phyloP scores from a whole-genome alignment of 2,329 filamentous ascomycete species.

The Tolypocladium amazonense region DNA sequence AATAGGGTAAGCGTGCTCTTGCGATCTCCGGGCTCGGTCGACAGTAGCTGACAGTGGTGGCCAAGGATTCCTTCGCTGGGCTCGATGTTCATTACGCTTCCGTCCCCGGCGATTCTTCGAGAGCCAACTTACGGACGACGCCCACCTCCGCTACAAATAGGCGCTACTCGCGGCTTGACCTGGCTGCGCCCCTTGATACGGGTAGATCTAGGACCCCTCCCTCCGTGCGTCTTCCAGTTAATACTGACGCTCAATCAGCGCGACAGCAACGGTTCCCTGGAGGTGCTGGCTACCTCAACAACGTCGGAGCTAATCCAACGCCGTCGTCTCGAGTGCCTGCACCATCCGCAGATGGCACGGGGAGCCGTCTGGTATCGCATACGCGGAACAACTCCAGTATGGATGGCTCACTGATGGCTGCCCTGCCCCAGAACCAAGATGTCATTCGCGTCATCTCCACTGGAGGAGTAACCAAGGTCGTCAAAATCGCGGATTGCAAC shows the following conservation, averaged over 20 bases:
- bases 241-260: slow-evolving; percentile 39
- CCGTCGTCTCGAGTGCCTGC: slow-evolving; percentile 42
- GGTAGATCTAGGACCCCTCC: slow-evolving; percentile 34
- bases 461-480: slow-evolving; percentile 81
- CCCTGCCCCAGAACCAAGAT: slow-evolving; percentile 74
- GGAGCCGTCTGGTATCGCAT: slow-evolving; percentile 53
- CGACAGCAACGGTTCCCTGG: slow-evolving; percentile 47
- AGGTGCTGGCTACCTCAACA: slow-evolving; percentile 33
- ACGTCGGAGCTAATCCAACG: slow-evolving; percentile 33
- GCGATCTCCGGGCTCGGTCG: not conserved
- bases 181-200: slow-evolving; percentile 28
- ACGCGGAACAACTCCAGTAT: slow-evolving; percentile 73
- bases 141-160: slow-evolving; percentile 32
- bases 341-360: slow-evolving; percentile 54
- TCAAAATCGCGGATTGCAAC: slow-evolving; percentile 86
- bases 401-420: slow-evolving; percentile 78
- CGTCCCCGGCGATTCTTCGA: slow-evolving; percentile 31
- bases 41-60: not conserved
- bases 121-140: slow-evolving; percentile 43
- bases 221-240: slow-evolving; percentile 35
- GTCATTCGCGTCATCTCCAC: slow-evolving; percentile 91
- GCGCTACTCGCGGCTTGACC: slow-evolving; percentile 53
- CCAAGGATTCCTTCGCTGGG: slow-evolving; percentile 70
- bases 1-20: slow-evolving; percentile 56
- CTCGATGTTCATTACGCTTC: slow-evolving; percentile 55